A percentile compares a stretch with the other conserved stretches of the same genome.
Evolutionary conservation across 1,139 yeast species (phyloP).

Genomic region (Suhomyces kunorum): DNA sequence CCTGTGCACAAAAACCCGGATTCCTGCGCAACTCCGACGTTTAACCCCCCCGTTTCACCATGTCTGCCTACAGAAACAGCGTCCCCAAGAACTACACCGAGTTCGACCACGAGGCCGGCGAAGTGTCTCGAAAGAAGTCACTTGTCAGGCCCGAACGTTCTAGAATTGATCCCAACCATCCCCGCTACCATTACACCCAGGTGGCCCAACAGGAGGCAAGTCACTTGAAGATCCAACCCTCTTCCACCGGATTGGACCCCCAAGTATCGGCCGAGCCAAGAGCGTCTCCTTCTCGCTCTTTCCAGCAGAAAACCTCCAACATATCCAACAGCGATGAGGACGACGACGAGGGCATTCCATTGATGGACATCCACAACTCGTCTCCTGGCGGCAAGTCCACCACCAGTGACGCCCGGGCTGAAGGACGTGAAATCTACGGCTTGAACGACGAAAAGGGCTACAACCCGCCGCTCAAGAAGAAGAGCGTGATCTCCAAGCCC

Average conservation of each 20-base stretch:
- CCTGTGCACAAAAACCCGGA: no score
- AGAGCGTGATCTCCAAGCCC: slow-evolving; percentile 29
- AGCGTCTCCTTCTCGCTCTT: slow-evolving; percentile 8
- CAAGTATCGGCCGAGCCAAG: slow-evolving; percentile 12
- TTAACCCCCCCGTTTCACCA: slow-evolving; percentile 5
- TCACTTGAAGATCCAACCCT: slow-evolving; percentile 66
- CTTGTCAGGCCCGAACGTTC: slow-evolving; percentile 81
- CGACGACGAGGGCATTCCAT: slow-evolving; percentile 47
- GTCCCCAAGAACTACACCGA: slow-evolving; percentile 37
- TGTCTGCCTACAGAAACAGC: slow-evolving; percentile 23
- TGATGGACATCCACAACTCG: slow-evolving; percentile 38
- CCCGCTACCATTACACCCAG: slow-evolving; percentile 79
- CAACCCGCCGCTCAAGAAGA: slow-evolving; percentile 28
- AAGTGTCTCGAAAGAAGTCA: slow-evolving; percentile 59
- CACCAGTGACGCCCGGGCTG: slow-evolving; percentile 2
- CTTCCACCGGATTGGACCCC: slow-evolving; percentile 77
- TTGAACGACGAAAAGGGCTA: slow-evolving; percentile 56
- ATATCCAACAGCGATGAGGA: slow-evolving; percentile 18
- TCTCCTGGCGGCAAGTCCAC: slow-evolving; percentile 13
- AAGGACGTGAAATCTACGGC: slow-evolving; percentile 57
- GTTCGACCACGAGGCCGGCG: slow-evolving; percentile 53
- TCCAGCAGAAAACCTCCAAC: slow-evolving; percentile 4
- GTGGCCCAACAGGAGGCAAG: slow-evolving; percentile 69
- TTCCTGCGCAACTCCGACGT: neutral
- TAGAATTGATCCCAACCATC: slow-evolving; percentile 65